Evolutionary conservation across 805 yeast species (phyloP).

Genomic region (Cyberlindnera suaveolens): DNA sequence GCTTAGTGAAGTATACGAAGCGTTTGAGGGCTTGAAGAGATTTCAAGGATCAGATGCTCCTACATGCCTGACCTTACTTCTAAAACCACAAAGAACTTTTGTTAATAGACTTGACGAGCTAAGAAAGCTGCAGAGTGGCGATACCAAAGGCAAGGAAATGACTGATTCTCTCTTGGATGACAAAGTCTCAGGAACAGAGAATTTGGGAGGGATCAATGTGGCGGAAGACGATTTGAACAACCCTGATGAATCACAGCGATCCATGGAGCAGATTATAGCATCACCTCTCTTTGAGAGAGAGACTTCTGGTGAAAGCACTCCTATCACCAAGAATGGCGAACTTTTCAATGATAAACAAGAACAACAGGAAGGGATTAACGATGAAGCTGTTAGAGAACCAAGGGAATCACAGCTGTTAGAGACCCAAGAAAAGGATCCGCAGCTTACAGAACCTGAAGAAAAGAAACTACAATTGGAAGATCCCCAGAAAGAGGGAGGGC

Average conservation of each 20-base stretch:
- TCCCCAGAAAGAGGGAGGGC: neutral
- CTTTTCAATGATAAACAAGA: no score
- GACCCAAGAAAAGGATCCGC: neutral
- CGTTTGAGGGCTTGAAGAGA: slow-evolving; percentile 7
- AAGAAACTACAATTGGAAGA: neutral
- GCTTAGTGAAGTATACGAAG: slow-evolving; percentile 13
- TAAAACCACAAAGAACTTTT: slow-evolving; percentile 13
- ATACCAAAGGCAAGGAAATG: neutral
- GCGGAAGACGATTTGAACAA: no score
- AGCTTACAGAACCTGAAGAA: neutral
- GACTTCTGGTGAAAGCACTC: no score
- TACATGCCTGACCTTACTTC: slow-evolving; percentile 9
- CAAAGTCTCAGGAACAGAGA: no score
- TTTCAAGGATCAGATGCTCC: slow-evolving; percentile 5
- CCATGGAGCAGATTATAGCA: no score
- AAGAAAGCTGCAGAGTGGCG: neutral
- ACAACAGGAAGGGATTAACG: no score
- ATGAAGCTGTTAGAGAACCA: no score
- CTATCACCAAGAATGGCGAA: no score
- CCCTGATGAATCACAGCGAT: no score
- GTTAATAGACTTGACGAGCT: slow-evolving; percentile 10
- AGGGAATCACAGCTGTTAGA: neutral
- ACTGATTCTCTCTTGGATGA: neutral
- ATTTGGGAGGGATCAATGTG: no score
- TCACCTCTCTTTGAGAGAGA: no score